phyloP scores from a whole-genome alignment of 805 yeast genomes.

The Spathaspora sp. region DNA sequence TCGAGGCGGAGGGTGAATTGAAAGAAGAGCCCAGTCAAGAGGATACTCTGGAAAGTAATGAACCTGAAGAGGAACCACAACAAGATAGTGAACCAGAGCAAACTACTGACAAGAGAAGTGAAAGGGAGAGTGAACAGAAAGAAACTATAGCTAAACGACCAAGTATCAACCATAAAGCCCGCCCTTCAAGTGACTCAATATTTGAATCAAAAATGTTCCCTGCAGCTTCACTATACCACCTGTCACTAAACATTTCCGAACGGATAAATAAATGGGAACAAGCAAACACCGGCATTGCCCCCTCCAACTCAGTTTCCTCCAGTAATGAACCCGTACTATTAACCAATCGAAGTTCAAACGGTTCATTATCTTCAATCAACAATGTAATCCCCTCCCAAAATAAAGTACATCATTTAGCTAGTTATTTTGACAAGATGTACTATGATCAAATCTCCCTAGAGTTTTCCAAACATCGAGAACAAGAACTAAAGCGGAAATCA shows the following conservation, averaged over 20 bases:
- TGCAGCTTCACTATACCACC: slow-evolving; percentile 13
- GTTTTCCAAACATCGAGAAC: slow-evolving; percentile 82
- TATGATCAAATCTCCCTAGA: slow-evolving; percentile 79
- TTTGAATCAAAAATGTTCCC: slow-evolving; percentile 11
- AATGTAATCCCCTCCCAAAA: slow-evolving; percentile 8
- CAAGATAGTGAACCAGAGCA: neutral
- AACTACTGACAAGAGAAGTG: neutral
- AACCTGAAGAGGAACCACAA: neutral
- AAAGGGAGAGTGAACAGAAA: neutral
- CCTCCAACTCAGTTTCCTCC: neutral
- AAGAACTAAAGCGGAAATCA: slow-evolving; percentile 60
- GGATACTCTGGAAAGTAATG: slow-evolving; percentile 2
- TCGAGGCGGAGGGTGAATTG: neutral
- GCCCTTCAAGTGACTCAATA: slow-evolving; percentile 13
- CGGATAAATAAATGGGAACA: slow-evolving; percentile 12
- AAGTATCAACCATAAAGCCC: neutral
- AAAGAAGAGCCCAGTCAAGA: no score
- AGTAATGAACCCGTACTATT: neutral
- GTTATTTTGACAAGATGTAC: slow-evolving; percentile 68
- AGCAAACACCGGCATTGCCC: neutral
- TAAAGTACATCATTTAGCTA: slow-evolving; percentile 62
- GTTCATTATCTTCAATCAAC: slow-evolving; percentile 7
- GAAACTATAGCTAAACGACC: neutral
- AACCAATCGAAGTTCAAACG: slow-evolving; percentile 12
- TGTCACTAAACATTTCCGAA: slow-evolving; percentile 14